These are phyloP conservation scores for Aspergillus nidulans DNA, from an alignment of 495 filamentous ascomycete genomes.

Conservation along the genomic window DNA sequence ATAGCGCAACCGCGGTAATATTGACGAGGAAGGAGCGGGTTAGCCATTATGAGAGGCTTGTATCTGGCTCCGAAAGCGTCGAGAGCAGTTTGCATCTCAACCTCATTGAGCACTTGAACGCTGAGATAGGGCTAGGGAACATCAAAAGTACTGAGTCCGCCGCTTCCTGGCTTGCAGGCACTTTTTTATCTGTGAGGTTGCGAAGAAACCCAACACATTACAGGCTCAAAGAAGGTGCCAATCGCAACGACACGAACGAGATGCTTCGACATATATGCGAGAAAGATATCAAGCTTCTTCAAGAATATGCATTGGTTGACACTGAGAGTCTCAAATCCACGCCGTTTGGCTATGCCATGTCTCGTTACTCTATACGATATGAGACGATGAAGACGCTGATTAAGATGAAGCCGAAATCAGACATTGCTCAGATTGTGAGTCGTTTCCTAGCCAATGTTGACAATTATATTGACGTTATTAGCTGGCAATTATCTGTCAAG, in stretches of 20 bases:
- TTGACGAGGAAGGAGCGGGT: conserved; percentile 70
- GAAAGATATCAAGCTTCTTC: conserved; percentile 68
- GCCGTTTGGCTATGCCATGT: conserved; percentile 84
- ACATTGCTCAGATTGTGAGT: conserved; percentile 69
- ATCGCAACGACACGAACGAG: conserved; percentile 55
- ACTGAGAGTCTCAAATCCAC: conserved; percentile 57
- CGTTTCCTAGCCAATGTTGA: background rate
- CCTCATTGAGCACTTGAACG: conserved; percentile 89
- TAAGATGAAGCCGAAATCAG: conserved; percentile 54
- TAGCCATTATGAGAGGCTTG: conserved; percentile 72
- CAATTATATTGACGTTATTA: conserved; percentile 36
- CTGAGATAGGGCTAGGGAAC: conserved; percentile 83
- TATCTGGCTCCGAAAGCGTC: conserved; percentile 74
- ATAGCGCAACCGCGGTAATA: conserved; percentile 79
- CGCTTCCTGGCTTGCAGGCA: conserved; percentile 76
- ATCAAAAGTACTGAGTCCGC: conserved; percentile 68
- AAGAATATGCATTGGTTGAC: conserved; percentile 56
- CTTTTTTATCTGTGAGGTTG: conserved; percentile 82
- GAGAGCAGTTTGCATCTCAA: conserved; percentile 88
- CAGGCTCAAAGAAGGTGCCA: conserved; percentile 58
- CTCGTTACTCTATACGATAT: conserved; percentile 87
- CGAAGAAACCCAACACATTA: conserved; percentile 78
- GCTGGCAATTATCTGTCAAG: conserved; percentile 65
- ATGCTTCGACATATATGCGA: conserved; percentile 76
- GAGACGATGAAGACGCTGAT: conserved; percentile 80